Conservation (phyloP, 257 asterid species). For the Fraxinus quadrangulata region DNA sequence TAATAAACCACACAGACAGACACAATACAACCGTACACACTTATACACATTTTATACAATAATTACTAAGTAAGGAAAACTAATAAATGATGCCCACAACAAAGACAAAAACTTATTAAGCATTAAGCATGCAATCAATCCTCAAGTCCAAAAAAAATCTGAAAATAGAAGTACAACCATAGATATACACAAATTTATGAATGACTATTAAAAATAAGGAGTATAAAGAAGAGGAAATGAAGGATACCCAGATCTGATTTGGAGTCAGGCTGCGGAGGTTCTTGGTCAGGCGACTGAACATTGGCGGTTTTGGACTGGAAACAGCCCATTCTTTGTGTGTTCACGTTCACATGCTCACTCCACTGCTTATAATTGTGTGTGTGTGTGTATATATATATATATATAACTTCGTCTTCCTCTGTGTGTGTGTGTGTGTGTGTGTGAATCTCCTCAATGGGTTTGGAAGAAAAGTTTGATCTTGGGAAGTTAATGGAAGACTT, state of each 20-base stretch:
- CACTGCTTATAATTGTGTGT: background rate
- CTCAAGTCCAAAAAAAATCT: slow-evolving; percentile 4
- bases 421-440: background rate
- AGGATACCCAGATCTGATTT: slow-evolving; percentile 89
- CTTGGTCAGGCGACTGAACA: slow-evolving; percentile 87
- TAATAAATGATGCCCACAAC: background rate
- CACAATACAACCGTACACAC: background rate
- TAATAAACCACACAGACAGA: background rate
- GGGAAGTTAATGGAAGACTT: background rate
- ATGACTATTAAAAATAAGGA: background rate
- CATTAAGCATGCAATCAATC: background rate
- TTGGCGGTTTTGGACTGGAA: slow-evolving; percentile 98
- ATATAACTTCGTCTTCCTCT: background rate
- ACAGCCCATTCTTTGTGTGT: slow-evolving; percentile 80
- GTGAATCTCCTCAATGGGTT: background rate
- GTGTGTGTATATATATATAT: no score
- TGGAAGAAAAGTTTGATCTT: background rate
- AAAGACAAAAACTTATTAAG: background rate
- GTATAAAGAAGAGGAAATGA: slow-evolving; percentile 1
- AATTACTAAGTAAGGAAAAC: background rate
- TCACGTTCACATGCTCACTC: slow-evolving; percentile 42
- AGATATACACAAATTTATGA: background rate
- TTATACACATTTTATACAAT: background rate
- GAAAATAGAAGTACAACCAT: background rate
- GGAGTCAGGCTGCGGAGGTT: slow-evolving; percentile 73